phyloP scores from a whole-genome alignment of 257 asterid species.

The Solanum clarkiae region DNA sequence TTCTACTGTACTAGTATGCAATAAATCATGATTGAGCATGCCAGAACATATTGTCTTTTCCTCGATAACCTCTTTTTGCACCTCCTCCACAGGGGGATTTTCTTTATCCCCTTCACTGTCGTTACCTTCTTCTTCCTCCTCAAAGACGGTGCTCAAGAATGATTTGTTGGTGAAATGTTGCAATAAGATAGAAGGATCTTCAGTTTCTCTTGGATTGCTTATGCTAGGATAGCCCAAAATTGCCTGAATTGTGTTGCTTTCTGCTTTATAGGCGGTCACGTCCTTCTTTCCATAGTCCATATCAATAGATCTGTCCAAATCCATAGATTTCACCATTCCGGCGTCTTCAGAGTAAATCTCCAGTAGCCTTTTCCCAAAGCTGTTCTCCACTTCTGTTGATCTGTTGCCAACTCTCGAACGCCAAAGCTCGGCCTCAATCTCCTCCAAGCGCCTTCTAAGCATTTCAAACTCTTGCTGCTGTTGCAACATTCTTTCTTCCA shows the following conservation, averaged over 20 bases:
- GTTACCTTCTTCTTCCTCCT: slow-evolving; percentile 67
- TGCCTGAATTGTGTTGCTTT: slow-evolving; percentile 5
- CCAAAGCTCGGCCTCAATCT: slow-evolving; percentile 49
- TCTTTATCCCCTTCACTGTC: slow-evolving; percentile 37
- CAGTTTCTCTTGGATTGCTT: slow-evolving; percentile 20
- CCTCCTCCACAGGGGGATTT: slow-evolving; percentile 45
- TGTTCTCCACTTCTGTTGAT: slow-evolving; percentile 39
- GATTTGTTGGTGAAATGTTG: slow-evolving; percentile 26
- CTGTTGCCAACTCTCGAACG: slow-evolving; percentile 31
- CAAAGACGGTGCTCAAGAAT: slow-evolving; percentile 64
- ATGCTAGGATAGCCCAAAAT: slow-evolving; percentile 10
- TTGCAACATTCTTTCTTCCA: slow-evolving; percentile 50
- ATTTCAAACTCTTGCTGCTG: slow-evolving; percentile 63
- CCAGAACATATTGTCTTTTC: slow-evolving; percentile 30
- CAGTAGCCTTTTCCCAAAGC: slow-evolving; percentile 50
- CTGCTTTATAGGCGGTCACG: slow-evolving; percentile 9
- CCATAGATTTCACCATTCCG: slow-evolving; percentile 98
- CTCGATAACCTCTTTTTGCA: slow-evolving; percentile 69
- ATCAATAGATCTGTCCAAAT: slow-evolving; percentile 63
- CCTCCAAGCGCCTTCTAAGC: slow-evolving; percentile 65
- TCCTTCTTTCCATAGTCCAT: slow-evolving; percentile 36
- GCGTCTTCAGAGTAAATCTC: slow-evolving; percentile 48
- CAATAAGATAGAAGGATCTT: slow-evolving; percentile 6
- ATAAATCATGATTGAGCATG: background rate
- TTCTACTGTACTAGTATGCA: background rate